phyloP scores from a whole-genome alignment of 2,329 filamentous ascomycete genomes.

The Graphiopsis chlorocephala region DNA sequence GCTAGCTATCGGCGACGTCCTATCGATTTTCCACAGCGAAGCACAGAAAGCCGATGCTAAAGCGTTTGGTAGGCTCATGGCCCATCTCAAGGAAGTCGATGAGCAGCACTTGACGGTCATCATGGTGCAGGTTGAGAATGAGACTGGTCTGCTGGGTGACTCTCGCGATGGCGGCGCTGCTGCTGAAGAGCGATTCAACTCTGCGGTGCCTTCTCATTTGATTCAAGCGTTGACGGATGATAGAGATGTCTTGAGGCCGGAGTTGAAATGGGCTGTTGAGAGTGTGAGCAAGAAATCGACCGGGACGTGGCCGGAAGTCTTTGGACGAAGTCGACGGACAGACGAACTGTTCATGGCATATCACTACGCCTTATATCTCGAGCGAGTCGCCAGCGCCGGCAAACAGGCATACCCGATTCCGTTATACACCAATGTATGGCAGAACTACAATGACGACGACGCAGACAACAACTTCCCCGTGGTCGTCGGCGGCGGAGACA shows the following conservation, averaged over 20 bases:
- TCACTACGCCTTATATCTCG: conserved; percentile 42
- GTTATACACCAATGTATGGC: conserved; percentile 49
- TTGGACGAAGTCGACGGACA: conserved; percentile 37
- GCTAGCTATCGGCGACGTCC: conserved; percentile 30
- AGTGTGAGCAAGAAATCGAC: conserved; percentile 13
- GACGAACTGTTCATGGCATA: conserved; percentile 53
- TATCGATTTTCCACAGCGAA: conserved; percentile 40
- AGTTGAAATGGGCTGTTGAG: conserved; percentile 4
- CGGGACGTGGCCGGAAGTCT: conserved; percentile 41
- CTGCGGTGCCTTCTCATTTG: conserved; percentile 39
- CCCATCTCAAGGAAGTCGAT: conserved; percentile 46
- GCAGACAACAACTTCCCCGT: conserved; percentile 36
- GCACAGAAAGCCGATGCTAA: conserved; percentile 38
- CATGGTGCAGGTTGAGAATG: conserved; percentile 60
- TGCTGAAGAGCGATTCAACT: conserved; percentile 43
- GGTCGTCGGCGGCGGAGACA: conserved; percentile 43
- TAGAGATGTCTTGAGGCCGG: not conserved
- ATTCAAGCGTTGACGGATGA: conserved; percentile 28
- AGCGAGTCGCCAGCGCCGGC: conserved; percentile 42
- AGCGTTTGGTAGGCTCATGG: conserved; percentile 41
- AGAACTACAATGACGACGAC: conserved; percentile 40
- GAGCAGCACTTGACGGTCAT: conserved; percentile 49
- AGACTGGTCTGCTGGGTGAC: conserved; percentile 53
- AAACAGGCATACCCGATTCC: conserved; percentile 43
- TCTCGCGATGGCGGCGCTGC: conserved; percentile 46